Evolutionary conservation across 768 basidiomycete species (phyloP), one percentile per base, ranked within the genome.

Genomic region (Mycena polygramma): DNA sequence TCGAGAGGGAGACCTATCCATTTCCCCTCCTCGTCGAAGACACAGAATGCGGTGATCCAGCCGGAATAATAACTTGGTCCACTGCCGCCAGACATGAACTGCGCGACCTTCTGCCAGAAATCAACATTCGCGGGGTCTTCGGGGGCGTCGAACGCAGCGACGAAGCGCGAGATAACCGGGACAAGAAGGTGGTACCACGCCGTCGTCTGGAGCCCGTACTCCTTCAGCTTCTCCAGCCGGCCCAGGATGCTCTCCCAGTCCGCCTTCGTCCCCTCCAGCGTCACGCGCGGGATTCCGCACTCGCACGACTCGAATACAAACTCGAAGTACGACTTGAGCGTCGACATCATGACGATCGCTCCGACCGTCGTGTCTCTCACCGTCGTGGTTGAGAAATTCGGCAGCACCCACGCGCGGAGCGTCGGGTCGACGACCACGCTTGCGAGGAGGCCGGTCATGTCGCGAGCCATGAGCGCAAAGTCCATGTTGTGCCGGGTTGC

Each of bases 371-470:
- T 79, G 59, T 86, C 86, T 36, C 77, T 77, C 4, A 36, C 17
- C 1, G 83, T 85, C 6, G 87, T 87, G 2, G 85, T 88, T 15
- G 81, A 78, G 69, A 87, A 86, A 37, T 78, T 60, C 5, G 85
- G 86, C 22, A 83, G 73, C 45, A 86, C 77, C 83, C 85, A 87
- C 0, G 79, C 75, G 36, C 78, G 75, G 1, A 87, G 73, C 0
- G 70, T 63, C 8, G 78, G 73, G 65, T 64, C 63, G 7, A 64
- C 53, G 30, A 64, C 41, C 11, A 54, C 52, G 22, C 22, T 36
- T 14, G 41, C 52, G 6, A 64, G 26, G 20, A 64, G 63, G 17
- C 22, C 52, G 4, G 22, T 30, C 63, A 64, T 64, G 30, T 64
- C 13, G 5, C 52, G 37, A 24, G 81, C 75, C 1, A 75, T 65